Percentiles rank a stretch among this genome's conserved stretches.
phyloP scores from a whole-genome alignment of 2,329 filamentous ascomycete species.

The Cyphellophora attinorum region DNA sequence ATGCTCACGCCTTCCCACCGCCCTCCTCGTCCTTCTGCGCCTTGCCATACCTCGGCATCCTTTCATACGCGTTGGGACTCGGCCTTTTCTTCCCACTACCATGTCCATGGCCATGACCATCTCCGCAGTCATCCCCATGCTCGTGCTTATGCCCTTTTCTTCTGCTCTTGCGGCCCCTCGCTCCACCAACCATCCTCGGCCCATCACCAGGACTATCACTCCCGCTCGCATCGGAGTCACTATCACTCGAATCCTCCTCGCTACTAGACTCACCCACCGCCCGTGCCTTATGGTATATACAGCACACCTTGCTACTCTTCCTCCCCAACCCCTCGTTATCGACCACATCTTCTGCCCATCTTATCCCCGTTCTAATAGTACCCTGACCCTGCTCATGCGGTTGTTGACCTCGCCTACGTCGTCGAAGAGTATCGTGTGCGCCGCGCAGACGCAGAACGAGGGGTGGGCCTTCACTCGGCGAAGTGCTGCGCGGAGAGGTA shows the following conservation, averaged over 20 bases:
- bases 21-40: too few species aligned
- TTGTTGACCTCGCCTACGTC: conserved; percentile 38
- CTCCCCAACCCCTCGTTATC: conserved; percentile 92
- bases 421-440: conserved; percentile 11
- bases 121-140: conserved; percentile 13
- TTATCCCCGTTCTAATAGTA: too few species aligned
- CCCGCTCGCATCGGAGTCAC: conserved; percentile 29
- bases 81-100: conserved; percentile 21
- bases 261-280: conserved; percentile 70
- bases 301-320: conserved; percentile 99
- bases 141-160: conserved; percentile 7
- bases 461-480: conserved; percentile 6
- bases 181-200: conserved; percentile 20
- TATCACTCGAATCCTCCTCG: conserved; percentile 39
- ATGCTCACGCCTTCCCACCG: too few species aligned
- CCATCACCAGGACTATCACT: conserved; percentile 18
- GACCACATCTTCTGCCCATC: conserved; percentile 86
- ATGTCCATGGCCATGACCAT: conserved; percentile 14
- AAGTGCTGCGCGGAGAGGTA: conserved; percentile 8
- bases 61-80: conserved; percentile 39
- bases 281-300: conserved; percentile 88
- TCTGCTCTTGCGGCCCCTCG: conserved; percentile 15
- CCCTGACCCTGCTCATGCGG: too few species aligned
- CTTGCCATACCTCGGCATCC: conserved; percentile 26
- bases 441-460: conserved; percentile 19